These are phyloP conservation scores for Sclerotinia minor DNA, from an alignment of 2,329 filamentous ascomycete genomes.

Conservation along the genomic window DNA sequence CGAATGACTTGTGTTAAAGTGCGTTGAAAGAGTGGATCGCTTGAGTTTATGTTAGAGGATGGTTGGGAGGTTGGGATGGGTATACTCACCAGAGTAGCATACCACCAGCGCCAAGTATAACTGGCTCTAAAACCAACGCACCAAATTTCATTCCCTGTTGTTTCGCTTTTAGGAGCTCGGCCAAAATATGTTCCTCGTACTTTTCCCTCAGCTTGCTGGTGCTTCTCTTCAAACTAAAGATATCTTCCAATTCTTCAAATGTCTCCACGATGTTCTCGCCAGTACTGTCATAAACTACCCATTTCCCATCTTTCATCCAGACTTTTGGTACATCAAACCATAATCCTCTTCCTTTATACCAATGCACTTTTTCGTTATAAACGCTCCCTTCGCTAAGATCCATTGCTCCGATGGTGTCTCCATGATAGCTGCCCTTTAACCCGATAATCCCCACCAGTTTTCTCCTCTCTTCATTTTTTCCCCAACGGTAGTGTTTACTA, in stretches of 20 bases:
- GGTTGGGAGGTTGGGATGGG: background rate
- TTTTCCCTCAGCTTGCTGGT: constrained; percentile 47
- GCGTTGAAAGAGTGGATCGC: constrained; percentile 79
- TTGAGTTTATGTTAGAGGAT: constrained; percentile 38
- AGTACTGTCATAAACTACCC: constrained; percentile 52
- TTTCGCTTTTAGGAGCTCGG: constrained; percentile 53
- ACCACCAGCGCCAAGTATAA: constrained; percentile 78
- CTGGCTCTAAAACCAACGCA: constrained; percentile 75
- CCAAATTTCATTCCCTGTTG: constrained; percentile 67
- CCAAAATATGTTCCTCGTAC: constrained; percentile 62
- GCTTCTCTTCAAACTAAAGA: constrained; percentile 62
- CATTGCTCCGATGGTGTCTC: constrained; percentile 87
- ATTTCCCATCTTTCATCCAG: constrained; percentile 63
- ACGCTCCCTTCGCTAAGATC: constrained; percentile 75
- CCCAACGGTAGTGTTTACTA: constrained; percentile 65
- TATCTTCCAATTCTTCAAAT: constrained; percentile 49
- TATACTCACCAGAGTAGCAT: constrained; percentile 73
- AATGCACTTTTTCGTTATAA: constrained; percentile 82
- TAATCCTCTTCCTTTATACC: constrained; percentile 75
- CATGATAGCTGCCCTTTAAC: constrained; percentile 79
- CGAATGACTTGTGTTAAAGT: constrained; percentile 69
- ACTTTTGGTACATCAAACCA: constrained; percentile 82
- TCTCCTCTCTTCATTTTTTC: constrained; percentile 40
- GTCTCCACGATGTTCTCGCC: constrained; percentile 28
- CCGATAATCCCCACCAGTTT: constrained; percentile 68